Percentiles rank a stretch among this genome's conserved stretches.
Conservation (phyloP, 345 rosid genomes). For the Camelina neglecta region DNA sequence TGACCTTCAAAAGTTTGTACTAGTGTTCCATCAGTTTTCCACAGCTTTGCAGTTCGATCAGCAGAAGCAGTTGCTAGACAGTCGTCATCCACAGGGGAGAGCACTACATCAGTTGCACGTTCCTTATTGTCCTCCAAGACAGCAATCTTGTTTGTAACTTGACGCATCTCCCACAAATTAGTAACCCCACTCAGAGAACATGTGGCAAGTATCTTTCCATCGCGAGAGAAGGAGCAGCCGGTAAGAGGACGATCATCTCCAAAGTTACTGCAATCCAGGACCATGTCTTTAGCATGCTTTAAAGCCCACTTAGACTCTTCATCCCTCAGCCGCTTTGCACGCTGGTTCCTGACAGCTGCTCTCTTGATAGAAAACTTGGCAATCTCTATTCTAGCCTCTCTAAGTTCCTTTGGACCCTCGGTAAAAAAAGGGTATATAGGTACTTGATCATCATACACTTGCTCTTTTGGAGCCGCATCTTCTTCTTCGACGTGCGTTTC, state of each 20-base stretch:
- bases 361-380: conserved; percentile 71
- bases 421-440: conserved; percentile 81
- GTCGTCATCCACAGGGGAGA: conserved; percentile 73
- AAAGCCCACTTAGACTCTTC: conserved; percentile 83
- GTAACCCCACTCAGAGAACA: conserved; percentile 89
- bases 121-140: conserved; percentile 84
- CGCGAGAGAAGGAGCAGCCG: conserved; percentile 85
- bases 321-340: conserved; percentile 70
- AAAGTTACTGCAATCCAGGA: conserved; percentile 82
- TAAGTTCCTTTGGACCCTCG: conserved; percentile 74
- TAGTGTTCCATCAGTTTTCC: conserved; percentile 84
- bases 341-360: conserved; percentile 76
- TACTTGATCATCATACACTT: conserved; percentile 70
- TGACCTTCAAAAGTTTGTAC: conserved; percentile 84
- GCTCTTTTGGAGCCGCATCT: conserved; percentile 61
- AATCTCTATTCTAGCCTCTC: conserved; percentile 73
- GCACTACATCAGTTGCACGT: conserved; percentile 89
- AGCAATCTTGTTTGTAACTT: conserved; percentile 59
- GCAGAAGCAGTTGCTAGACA: conserved; percentile 93
- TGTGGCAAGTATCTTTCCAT: conserved; percentile 86
- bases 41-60: conserved; percentile 92
- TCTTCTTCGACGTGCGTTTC: conserved; percentile 73
- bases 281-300: conserved; percentile 64
- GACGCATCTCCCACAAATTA: conserved; percentile 86
- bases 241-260: conserved; percentile 93